These are phyloP conservation scores for Xylariales sp. DNA, from an alignment of 2,329 filamentous ascomycete genomes.

Conservation along the genomic window DNA sequence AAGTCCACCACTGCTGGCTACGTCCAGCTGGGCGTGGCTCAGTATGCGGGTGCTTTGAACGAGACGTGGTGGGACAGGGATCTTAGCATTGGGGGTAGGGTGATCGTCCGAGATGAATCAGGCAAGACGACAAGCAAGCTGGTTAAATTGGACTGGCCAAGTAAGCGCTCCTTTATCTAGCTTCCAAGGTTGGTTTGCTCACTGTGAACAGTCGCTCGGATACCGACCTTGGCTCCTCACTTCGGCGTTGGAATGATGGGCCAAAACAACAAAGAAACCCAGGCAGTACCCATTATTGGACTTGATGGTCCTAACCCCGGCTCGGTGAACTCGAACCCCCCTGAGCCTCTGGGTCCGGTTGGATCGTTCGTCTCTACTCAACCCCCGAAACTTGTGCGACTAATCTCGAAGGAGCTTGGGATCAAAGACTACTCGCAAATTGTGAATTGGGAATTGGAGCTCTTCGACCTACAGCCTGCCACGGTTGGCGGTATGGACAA, in stretches of 20 bases:
- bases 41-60: constrained; percentile 89
- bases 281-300: constrained; percentile 94
- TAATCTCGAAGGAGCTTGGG: constrained; percentile 82
- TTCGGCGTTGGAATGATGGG: constrained; percentile 82
- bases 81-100: constrained; percentile 87
- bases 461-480: constrained; percentile 90
- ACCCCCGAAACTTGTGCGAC: constrained; percentile 83
- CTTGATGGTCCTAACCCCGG: constrained; percentile 77
- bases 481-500: constrained; percentile 85
- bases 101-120: constrained; percentile 80
- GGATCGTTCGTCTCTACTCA: constrained; percentile 85
- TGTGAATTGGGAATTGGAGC: constrained; percentile 95
- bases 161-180: constrained; percentile 50
- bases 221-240: constrained; percentile 92
- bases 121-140: constrained; percentile 84
- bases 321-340: constrained; percentile 49
- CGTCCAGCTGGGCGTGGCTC: constrained; percentile 88
- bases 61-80: constrained; percentile 98
- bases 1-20: constrained; percentile 88
- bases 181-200: constrained; percentile 28
- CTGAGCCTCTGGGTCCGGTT: constrained; percentile 65
- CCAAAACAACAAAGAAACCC: constrained; percentile 83
- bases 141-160: constrained; percentile 93
- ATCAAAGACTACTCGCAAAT: constrained; percentile 79
- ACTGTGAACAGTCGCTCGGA: constrained; percentile 72